Percentiles rank a stretch among this genome's conserved stretches.
phyloP scores from a whole-genome alignment of 1,284 basidiomycete species.

The Malassezia slooffiae region DNA sequence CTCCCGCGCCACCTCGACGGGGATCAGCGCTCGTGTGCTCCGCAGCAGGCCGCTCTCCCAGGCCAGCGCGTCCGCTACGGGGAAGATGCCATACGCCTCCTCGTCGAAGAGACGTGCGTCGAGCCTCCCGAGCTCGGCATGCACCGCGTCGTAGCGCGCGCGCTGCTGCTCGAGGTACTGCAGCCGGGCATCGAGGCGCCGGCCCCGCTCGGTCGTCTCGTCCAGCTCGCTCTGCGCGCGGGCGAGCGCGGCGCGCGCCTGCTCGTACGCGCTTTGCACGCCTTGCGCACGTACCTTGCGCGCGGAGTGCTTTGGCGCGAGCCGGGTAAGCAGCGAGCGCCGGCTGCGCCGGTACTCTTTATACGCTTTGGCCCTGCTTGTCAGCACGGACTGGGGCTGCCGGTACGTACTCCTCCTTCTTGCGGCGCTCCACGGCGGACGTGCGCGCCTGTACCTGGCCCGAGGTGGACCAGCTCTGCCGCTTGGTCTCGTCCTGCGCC shows the following conservation, averaged over 20 bases:
- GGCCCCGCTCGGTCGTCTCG: conserved; percentile 11
- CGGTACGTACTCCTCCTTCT: conserved; percentile 7
- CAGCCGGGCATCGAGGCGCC: conserved; percentile 13
- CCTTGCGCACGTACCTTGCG: not conserved
- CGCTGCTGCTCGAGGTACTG: conserved; percentile 16
- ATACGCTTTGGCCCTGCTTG: too few species aligned
- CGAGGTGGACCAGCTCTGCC: conserved; percentile 15
- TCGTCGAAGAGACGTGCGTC: conserved; percentile 16
- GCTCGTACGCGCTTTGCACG: not conserved
- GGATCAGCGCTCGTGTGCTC: conserved; percentile 17
- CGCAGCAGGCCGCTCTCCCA: conserved; percentile 23
- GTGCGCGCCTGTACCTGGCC: conserved; percentile 22
- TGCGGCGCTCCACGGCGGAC: conserved; percentile 14
- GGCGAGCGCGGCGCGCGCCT: not conserved
- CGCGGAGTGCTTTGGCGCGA: not conserved
- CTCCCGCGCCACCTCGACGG: conserved; percentile 25
- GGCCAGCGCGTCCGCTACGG: conserved; percentile 17
- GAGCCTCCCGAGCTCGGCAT: not conserved
- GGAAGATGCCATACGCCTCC: conserved; percentile 17
- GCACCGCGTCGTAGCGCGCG: conserved; percentile 1
- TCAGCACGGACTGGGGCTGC: not conserved
- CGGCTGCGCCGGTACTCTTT: conserved; percentile 1
- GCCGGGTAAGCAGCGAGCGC: not conserved
- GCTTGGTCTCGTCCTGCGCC: conserved; percentile 14
- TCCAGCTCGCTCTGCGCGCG: not conserved